Percentiles rank a stretch among this genome's conserved stretches.
Conservation (phyloP, 2,329 filamentous ascomycete species). For the Alternaria consortialis region DNA sequence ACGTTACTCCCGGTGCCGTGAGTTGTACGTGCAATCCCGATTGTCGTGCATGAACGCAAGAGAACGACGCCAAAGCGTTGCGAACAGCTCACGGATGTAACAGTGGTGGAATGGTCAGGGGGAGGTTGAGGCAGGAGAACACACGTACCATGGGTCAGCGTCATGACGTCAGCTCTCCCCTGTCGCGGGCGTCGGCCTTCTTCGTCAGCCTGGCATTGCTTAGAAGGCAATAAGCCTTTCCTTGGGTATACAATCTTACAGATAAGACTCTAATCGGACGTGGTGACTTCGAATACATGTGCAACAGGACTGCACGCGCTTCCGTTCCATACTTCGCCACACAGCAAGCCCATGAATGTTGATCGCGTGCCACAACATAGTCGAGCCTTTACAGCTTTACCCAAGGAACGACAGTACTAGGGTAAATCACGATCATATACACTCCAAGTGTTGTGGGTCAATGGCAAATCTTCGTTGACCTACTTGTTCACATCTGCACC, state of each 20-base stretch:
- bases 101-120: not conserved
- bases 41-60: not conserved
- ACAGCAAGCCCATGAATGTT: not conserved
- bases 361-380: not conserved
- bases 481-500: not conserved
- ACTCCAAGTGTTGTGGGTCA: not conserved
- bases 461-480: not conserved
- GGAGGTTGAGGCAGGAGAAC: not conserved
- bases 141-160: not conserved
- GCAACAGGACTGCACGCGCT: not conserved
- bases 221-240: not conserved
- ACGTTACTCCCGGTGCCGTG: not conserved
- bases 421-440: not conserved
- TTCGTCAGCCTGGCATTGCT: not conserved
- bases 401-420: not conserved
- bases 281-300: not conserved
- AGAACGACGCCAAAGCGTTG: too few relatives aligned
- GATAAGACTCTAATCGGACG: not conserved
- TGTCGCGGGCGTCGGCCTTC: not conserved
- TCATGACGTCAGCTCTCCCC: not conserved
- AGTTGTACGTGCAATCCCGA: not conserved
- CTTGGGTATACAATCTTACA: not conserved
- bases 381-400: not conserved
- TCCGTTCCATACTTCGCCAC: not conserved
- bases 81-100: not conserved